Conservation (phyloP, 352 stramenopile species). For the Globisporangium alternatum region DNA sequence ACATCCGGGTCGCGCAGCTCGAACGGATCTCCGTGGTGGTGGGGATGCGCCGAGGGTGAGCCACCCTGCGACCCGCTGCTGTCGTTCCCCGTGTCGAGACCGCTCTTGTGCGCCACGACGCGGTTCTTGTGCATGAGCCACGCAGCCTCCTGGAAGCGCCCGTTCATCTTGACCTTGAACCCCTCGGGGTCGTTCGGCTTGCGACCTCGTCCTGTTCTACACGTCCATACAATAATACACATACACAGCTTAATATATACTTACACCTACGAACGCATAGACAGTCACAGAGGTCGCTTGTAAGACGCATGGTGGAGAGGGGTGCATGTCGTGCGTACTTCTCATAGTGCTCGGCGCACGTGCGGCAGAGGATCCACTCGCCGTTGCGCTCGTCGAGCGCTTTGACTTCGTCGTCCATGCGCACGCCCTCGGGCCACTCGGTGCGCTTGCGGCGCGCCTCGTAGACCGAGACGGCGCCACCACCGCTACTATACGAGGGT, state of each 20-base stretch:
- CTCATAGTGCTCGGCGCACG: constrained; percentile 54
- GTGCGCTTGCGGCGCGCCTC: constrained; percentile 47
- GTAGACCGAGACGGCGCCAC: constrained; percentile 20
- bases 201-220: constrained; percentile 45
- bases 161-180: constrained; percentile 78
- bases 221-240: constrained; percentile 7
- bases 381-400: constrained; percentile 53
- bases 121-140: constrained; percentile 71
- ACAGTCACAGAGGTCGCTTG: constrained; percentile 1
- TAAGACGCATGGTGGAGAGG: neutral
- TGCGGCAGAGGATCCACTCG: constrained; percentile 67
- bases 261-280: neutral
- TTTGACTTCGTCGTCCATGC: constrained; percentile 46
- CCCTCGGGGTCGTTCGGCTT: constrained; percentile 61
- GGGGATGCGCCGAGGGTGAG: neutral
- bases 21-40: constrained; percentile 11
- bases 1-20: constrained; percentile 12
- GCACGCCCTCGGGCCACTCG: constrained; percentile 53
- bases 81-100: constrained; percentile 12
- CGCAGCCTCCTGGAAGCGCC: constrained; percentile 53
- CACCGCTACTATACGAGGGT: neutral
- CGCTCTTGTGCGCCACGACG: constrained; percentile 39
- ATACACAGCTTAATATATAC: constrained; percentile 8
- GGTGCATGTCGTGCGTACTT: constrained; percentile 20
- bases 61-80: constrained; percentile 17